These are phyloP conservation scores for Cystobasidiopsis lactophilus DNA, from an alignment of 768 basidiomycete species.

Conservation along the genomic window DNA sequence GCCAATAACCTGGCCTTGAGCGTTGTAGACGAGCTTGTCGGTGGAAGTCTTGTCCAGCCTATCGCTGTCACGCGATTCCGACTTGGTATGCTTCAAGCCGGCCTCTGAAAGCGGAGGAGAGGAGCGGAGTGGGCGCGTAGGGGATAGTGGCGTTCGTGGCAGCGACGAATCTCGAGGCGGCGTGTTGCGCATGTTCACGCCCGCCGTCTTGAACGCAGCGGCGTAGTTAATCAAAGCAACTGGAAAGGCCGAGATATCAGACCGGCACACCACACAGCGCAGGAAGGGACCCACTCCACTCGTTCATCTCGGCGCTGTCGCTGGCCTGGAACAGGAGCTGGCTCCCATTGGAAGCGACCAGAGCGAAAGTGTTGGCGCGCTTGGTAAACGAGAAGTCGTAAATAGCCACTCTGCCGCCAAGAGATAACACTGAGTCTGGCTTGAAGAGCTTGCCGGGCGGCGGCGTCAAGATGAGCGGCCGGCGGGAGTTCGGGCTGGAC, in stretches of 20 bases:
- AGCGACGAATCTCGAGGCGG: no score
- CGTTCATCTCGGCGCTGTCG: constrained; percentile 49
- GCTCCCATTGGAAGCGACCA: constrained; percentile 52
- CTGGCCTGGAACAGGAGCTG: constrained; percentile 58
- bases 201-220: constrained; percentile 66
- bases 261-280: no score
- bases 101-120: neutral
- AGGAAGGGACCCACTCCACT: no score
- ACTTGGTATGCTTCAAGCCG: neutral
- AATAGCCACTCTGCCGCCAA: constrained; percentile 58
- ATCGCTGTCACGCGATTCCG: neutral
- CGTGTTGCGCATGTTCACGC: constrained; percentile 62
- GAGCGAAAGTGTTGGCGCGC: constrained; percentile 53
- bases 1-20: neutral
- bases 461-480: constrained; percentile 21
- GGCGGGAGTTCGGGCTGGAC: neutral
- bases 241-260: no score
- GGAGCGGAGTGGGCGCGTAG: neutral
- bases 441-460: constrained; percentile 34
- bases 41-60: neutral
- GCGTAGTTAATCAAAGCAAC: constrained; percentile 83
- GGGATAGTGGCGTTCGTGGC: no score
- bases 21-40: neutral
- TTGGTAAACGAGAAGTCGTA: constrained; percentile 35
- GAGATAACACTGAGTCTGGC: constrained; percentile 65